A percentile compares a stretch with the other conserved stretches of the same genome.
Evolutionary conservation across 2,329 filamentous ascomycete genomes (phyloP).

Genomic region (Colletotrichum tamarilloi): DNA sequence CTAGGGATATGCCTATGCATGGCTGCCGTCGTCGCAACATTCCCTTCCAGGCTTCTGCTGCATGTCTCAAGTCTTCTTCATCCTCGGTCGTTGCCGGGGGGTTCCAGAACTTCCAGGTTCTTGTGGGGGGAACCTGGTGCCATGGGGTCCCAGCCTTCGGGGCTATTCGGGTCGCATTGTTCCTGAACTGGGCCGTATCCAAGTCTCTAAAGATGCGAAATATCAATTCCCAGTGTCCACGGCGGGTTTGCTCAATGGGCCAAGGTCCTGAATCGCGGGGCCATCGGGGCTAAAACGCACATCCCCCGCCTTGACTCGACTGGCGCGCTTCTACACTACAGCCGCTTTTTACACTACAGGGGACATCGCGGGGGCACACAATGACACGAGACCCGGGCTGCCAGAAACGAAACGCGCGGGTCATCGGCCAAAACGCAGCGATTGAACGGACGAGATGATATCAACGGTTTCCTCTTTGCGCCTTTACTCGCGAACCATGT

Average conservation of each 20-base stretch:
- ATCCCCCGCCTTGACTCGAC: slow-evolving; percentile 30
- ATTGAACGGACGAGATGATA: background rate
- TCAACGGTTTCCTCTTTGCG: background rate
- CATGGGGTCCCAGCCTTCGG: slow-evolving; percentile 16
- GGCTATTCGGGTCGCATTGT: slow-evolving; percentile 29
- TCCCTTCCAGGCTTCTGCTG: background rate
- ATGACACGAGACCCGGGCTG: background rate
- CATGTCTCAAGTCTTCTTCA: slow-evolving; percentile 30
- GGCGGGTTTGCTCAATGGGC: slow-evolving; percentile 2
- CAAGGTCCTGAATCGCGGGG: slow-evolving; percentile 31
- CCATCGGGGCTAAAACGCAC: slow-evolving; percentile 16
- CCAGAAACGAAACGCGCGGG: background rate
- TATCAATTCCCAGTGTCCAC: slow-evolving; percentile 8
- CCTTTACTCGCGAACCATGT: background rate
- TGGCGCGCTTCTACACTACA: slow-evolving; percentile 30
- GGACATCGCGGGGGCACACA: background rate
- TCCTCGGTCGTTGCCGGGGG: slow-evolving; percentile 20
- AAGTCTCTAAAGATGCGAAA: slow-evolving; percentile 4
- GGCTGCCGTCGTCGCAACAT: background rate
- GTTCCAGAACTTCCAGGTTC: background rate
- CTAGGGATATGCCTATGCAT: slow-evolving; percentile 6
- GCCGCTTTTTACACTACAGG: background rate
- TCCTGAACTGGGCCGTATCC: slow-evolving; percentile 17
- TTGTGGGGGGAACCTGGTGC: slow-evolving; percentile 17
- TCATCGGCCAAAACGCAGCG: background rate